Evolutionary conservation across 2,329 filamentous ascomycete genomes (phyloP).

Genomic region (Microthyrium microscopicum): DNA sequence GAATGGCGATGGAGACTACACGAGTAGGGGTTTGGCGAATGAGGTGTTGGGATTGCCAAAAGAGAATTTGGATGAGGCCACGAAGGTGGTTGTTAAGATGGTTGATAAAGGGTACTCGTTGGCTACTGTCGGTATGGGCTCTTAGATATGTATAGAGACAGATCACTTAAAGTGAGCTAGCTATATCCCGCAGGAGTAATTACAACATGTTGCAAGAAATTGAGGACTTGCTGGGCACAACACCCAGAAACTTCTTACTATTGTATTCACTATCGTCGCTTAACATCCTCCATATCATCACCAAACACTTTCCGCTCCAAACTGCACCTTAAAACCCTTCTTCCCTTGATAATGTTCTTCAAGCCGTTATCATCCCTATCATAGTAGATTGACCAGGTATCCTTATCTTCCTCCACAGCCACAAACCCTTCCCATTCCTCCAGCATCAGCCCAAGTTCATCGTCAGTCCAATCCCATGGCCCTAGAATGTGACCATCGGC

Average conservation of each 20-base stretch:
- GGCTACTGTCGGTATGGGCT: no score
- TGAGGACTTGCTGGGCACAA: no score
- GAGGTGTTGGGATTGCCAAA: slow-evolving; percentile 37
- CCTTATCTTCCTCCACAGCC: slow-evolving; percentile 32
- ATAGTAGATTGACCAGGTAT: slow-evolving; percentile 37
- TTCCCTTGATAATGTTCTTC: slow-evolving; percentile 10
- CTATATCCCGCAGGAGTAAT: no score
- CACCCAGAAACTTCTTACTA: no score
- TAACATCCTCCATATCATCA: slow-evolving; percentile 17
- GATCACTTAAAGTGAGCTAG: no score
- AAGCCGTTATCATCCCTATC: slow-evolving; percentile 30
- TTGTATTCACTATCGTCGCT: not conserved
- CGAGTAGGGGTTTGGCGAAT: slow-evolving; percentile 28
- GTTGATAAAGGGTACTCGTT: slow-evolving; percentile 17
- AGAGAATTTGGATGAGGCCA: slow-evolving; percentile 43
- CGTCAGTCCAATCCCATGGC: slow-evolving; percentile 67
- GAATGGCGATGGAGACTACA: slow-evolving; percentile 5
- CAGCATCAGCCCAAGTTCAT: slow-evolving; percentile 38
- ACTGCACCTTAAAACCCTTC: slow-evolving; percentile 25
- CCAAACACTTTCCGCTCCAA: slow-evolving; percentile 25
- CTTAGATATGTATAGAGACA: no score
- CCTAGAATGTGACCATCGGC: slow-evolving; percentile 58
- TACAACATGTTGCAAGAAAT: no score
- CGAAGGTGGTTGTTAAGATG: slow-evolving; percentile 31
- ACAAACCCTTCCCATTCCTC: slow-evolving; percentile 41